Evolutionary conservation across 306 rosid genomes (phyloP), one percentile per base, ranked within the genome.

Genomic region (Corylus heterophylla): DNA sequence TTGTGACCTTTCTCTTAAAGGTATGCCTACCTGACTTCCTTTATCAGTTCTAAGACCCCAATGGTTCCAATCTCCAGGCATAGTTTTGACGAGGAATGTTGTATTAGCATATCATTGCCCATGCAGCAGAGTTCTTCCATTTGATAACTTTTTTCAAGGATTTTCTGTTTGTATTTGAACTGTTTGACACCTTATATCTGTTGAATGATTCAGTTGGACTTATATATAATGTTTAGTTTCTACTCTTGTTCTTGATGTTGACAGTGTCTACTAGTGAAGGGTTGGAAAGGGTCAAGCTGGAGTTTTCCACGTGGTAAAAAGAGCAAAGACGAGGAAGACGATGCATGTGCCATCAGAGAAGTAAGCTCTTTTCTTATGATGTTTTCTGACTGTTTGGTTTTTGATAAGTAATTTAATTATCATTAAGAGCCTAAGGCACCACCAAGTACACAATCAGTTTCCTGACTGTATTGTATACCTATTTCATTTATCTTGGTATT

Each of bases 251-350:
- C 72, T 68, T 80, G 51, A 88, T 56, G 78, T 87, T 78, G 64
- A 49, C 87, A 95, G 98, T 95, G 98, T 87, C 48, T 95, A 77
- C 92, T 95, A 76, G 98, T 95, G 78, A 95, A 95, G 88, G 98
- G 98, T 74, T 95, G 98, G 98, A 95, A 95, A 88, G 98, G 98
- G 71, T 84, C 98, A 83, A 95, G 98, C 84, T 95, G 98, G 98
- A 92, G 98, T 88, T 95, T 95, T 79, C 98, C 98, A 25, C 98
- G 98, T 63, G 98, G 98, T 20, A 95, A 95, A 87, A 95, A 95
- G 90, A 93, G 76, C 84, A 95, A 95, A 88, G 99, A 95, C 64
- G 99, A 95, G 85, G 99, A 95, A 91, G 99, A 95, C 81, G 85
- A 95, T 74, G 95, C 96, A 71, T 95, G 99, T 71, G 99, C 99